Base-by-base conservation (phyloP, 306 rosid genomes). In the Geum urbanum region DNA sequence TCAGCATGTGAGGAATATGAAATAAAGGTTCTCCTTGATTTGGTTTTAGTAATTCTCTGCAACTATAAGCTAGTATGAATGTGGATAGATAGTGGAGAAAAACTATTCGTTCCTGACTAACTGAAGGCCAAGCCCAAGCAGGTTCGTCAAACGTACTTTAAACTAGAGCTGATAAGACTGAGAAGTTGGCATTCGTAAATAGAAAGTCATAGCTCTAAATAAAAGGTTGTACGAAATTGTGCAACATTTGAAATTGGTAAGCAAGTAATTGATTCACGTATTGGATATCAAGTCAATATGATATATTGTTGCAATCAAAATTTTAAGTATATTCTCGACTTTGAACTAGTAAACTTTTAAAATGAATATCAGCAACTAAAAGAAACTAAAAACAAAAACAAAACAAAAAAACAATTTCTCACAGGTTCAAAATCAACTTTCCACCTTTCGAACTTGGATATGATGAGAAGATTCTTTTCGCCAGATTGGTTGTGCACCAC, bases 401-500 rank as follows among this genome's bases (percentile, higher is more conserved):
- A 69, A 66, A n/a, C n/a, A n/a, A 65, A 46, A 62, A 9, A 13
- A 63, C 18, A 55, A 46, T 57, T 65, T 48, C 54, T 78, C 22
- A 60, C 9, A 53, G 65, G 58, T 74, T 61, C 19, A 76, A 74
- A 64, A 62, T 86, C 85, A 92, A 69, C 82, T 82, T 63, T 63
- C 85, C 77, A 94, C 89, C 82, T 80, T 55, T 15, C 98, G 97
- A 57, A 91, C 95, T 94, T 94, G 96, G 65, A 94, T 88, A 77
- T 88, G 96, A 71, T 94, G 99, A 72, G 88, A 88, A 58, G 96
- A 94, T 75, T 91, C 91, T 58, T 75, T 52, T 8, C 96, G 96
- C 99, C 99, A 94, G 70, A 94, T 94, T 74, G 96, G 95, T 72
- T 88, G 97, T 46, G 91, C 95, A 47, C 96, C 99, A 71, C 99